Base-by-base conservation (phyloP, 352 stramenopile genomes). In the Pythium pyrilobum region DNA sequence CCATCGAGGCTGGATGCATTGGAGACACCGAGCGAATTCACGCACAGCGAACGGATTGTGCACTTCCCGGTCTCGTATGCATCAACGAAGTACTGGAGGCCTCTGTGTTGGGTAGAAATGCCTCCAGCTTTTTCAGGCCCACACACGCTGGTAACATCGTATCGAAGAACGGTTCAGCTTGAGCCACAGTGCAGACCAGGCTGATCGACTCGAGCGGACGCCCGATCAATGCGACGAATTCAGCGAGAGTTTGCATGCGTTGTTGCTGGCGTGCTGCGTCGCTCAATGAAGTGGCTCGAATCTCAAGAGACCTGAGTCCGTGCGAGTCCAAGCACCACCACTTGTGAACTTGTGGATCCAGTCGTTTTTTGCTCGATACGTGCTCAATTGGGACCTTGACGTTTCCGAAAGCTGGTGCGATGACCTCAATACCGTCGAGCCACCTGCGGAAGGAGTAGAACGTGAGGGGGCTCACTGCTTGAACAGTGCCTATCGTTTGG, bases 241-340 rank as follows among this genome's bases (percentile, higher is more conserved):
- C n/a, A 24, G 33, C 46, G 4, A 53, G 46, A 33, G 43, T 53
- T 3, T 9, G 16, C 46, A 53, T 53, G 8, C 46, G 32, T 12
- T 43, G 21, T 10, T n/a, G n/a, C n/a, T n/a, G n/a, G 20, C 24
- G 24, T 53, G 34, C 27, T 44, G 33, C 11, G 31, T 53, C 46
- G 13, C 15, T 20, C n/a, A 36, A 44, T 5, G 24, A 23, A n/a
- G n/a, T n/a, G n/a, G n/a, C n/a, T 27, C 46, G 46, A 11, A 53
- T 39, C n/a, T 27, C 16, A 10, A 53, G 46, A 16, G 23, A 53
- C 23, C 37, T 38, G 25, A 53, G 33, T 4, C 18, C 16, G n/a
- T 53, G 46, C 3, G 46, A 53, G 13, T 53, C 46, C 13, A 53
- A n/a, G 32, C 37, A 32, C 46, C 46, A 53, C 46, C 46, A 53